These are phyloP conservation scores for Pleurotus citrinopileatus DNA, from an alignment of 768 basidiomycete species.

Conservation along the genomic window DNA sequence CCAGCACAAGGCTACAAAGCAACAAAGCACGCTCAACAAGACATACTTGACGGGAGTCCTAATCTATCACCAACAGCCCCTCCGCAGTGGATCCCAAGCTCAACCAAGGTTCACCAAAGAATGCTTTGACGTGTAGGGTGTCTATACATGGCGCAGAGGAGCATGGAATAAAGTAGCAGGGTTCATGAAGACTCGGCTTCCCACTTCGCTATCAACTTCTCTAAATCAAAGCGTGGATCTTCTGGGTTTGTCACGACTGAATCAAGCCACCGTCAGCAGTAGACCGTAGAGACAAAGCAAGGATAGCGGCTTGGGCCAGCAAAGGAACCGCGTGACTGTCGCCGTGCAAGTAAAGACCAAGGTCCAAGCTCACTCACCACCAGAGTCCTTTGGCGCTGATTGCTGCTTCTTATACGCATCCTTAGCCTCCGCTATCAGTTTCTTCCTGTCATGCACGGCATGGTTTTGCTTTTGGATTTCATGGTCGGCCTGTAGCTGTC, in stretches of 20 bases:
- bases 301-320: too few relatives aligned
- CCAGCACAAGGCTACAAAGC: too few relatives aligned
- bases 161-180: not conserved
- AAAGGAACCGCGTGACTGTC: too few relatives aligned
- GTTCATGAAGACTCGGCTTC: slow-evolving; percentile 51
- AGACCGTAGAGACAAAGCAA: slow-evolving; percentile 7
- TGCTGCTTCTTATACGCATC: slow-evolving; percentile 87
- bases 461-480: slow-evolving; percentile 74
- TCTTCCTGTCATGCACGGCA: slow-evolving; percentile 70
- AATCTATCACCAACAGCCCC: too few relatives aligned
- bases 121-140: not conserved
- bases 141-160: slow-evolving; percentile 5
- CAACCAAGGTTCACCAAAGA: not conserved
- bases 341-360: too few relatives aligned
- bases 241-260: slow-evolving; percentile 92
- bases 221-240: slow-evolving; percentile 93
- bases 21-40: too few relatives aligned
- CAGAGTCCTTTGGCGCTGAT: slow-evolving; percentile 45
- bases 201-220: slow-evolving; percentile 79
- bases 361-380: too few relatives aligned
- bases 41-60: too few relatives aligned
- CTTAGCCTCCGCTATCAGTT: slow-evolving; percentile 82
- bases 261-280: slow-evolving; percentile 4
- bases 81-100: too few relatives aligned
- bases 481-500: slow-evolving; percentile 80